Base-by-base conservation (phyloP, 2,329 filamentous ascomycete species). In the Acrodontium crateriforme region DNA sequence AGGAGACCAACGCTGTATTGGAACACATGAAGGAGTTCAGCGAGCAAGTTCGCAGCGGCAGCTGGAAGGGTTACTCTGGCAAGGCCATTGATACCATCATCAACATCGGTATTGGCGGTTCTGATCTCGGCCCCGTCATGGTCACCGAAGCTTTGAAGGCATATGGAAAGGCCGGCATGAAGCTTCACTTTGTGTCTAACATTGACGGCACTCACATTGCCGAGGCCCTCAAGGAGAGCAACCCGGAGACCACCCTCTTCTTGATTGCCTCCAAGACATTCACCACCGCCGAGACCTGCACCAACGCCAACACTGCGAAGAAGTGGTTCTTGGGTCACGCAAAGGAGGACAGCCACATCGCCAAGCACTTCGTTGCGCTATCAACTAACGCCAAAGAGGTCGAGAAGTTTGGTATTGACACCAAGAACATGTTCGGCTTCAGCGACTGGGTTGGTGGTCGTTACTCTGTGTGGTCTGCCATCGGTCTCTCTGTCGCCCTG, bases 391-490 rank as follows among this genome's bases (percentile, higher is more conserved):
- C 87, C 62, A 56, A 65, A 29, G 87, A 95, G 65, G 89, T 98
- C 37, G 84, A 80, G 62, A 95, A 95, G 69, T 98, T 98, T 50
- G 89, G 89, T 42, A 98, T 98, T 50, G 87, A 95, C 63, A 78
- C 76, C 62, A 87, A 87, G 71, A 98, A 95, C 71, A 98, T 98
- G 89, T 98, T 98, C 53, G 85, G 84, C 47, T 98, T 98, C 55
- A 85, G 87, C 60, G 91, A 81, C 61, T 98, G 89, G 89, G 87
- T 95, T 28, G 89, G 89, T 55, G 89, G 89, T 32, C 80, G 89
- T 35, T 98, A 98, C 72, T 93, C 84, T 35, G 89, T 98, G 43
- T 98, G 89, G 89, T 93, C 84, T 45, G 89, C 89, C 56, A 98
- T 98, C 52, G 89, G 89, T 45, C 67, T 98, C 38, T 93, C 83